A percentile compares a stretch with the other conserved stretches of the same genome.
phyloP scores from a whole-genome alignment of 2,329 filamentous ascomycete genomes.

The Diaporthe sp. region DNA sequence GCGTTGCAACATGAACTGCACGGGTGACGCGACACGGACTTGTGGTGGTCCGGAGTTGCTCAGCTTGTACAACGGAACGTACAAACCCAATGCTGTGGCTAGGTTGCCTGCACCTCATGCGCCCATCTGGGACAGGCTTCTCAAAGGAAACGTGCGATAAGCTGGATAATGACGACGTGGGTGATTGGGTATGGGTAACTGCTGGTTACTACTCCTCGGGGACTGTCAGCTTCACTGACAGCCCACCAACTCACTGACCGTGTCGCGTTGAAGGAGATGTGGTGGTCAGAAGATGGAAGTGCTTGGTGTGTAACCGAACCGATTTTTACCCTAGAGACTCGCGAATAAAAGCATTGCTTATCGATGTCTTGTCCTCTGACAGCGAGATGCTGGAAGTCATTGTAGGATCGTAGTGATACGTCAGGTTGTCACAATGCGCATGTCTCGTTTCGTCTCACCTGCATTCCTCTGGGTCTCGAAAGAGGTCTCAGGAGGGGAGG shows the following conservation, averaged over 20 bases:
- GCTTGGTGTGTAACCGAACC: neutral
- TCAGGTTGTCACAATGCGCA: neutral
- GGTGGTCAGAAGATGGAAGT: neutral
- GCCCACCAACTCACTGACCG: neutral
- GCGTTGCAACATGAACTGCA: constrained; percentile 10
- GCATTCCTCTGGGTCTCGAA: neutral
- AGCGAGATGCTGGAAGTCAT: neutral
- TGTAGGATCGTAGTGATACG: neutral
- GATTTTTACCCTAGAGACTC: neutral
- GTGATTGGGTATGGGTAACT: neutral
- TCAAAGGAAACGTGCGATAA: neutral
- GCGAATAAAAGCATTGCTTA: neutral
- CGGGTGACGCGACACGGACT: neutral
- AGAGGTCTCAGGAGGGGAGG: neutral
- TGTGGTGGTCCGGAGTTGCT: neutral
- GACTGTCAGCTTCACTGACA: neutral
- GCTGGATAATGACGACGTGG: neutral
- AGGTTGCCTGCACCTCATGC: neutral
- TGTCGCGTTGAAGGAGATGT: neutral
- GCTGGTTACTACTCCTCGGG: neutral
- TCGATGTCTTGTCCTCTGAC: neutral
- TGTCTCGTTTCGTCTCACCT: neutral
- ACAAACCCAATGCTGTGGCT: neutral
- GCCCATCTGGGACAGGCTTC: neutral
- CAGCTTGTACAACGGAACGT: neutral